A percentile compares a stretch with the other conserved stretches of the same genome.
Evolutionary conservation across 805 yeast genomes (phyloP).

Genomic region (Wickerhamiella galacta): DNA sequence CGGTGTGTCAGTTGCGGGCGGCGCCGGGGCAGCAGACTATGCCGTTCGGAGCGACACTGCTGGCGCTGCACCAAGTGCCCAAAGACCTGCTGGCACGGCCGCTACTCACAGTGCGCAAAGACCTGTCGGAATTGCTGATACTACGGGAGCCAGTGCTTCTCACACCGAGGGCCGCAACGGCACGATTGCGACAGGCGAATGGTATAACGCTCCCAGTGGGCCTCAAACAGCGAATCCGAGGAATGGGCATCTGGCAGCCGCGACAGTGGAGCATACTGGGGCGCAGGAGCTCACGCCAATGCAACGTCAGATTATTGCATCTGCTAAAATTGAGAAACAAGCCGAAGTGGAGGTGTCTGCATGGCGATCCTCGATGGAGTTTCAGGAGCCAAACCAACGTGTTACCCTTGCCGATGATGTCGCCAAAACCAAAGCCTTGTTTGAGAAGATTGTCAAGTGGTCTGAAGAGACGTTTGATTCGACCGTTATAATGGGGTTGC

Average conservation of each 20-base stretch:
- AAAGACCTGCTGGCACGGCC: no score
- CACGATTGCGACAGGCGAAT: constrained; percentile 1
- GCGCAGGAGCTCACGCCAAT: neutral
- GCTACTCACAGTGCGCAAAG: no score
- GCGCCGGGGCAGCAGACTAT: no score
- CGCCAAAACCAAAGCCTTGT: constrained; percentile 8
- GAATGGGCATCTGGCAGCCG: neutral
- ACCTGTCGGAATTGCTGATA: no score
- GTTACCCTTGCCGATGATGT: constrained; percentile 5
- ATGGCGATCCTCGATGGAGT: constrained; percentile 12
- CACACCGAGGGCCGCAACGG: no score
- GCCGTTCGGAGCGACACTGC: no score
- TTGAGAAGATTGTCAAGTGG: constrained; percentile 10
- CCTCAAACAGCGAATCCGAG: neutral
- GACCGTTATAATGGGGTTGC: constrained; percentile 19
- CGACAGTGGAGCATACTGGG: neutral
- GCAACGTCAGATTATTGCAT: constrained; percentile 1
- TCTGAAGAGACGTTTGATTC: constrained; percentile 21
- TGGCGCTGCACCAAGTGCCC: no score
- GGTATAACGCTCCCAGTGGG: neutral
- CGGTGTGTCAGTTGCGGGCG: no score
- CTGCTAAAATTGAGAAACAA: constrained; percentile 6
- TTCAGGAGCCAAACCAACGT: constrained; percentile 8
- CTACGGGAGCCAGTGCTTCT: no score
- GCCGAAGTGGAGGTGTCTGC: constrained; percentile 12